Evolutionary conservation across 2,329 filamentous ascomycete species (phyloP).

Genomic region (Bipolaris bicolor): DNA sequence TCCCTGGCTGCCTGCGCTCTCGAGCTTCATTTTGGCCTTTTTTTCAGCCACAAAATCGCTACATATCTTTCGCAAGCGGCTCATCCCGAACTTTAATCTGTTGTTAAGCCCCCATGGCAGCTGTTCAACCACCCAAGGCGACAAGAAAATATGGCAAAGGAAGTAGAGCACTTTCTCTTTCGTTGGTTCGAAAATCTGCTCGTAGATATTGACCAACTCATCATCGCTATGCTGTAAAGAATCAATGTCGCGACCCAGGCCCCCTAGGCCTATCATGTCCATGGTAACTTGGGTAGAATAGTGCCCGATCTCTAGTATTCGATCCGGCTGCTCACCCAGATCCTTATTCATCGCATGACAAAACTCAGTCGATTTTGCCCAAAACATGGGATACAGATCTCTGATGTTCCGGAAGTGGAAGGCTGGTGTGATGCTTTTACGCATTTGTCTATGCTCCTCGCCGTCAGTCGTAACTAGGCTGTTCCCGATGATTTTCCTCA

Average conservation of each 20-base stretch:
- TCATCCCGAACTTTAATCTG: conserved; percentile 47
- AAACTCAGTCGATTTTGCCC: conserved; percentile 74
- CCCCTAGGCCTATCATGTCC: conserved; percentile 56
- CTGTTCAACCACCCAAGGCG: conserved; percentile 46
- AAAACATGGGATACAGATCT: conserved; percentile 83
- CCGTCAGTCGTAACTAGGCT: conserved; percentile 60
- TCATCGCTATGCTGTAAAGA: conserved; percentile 51
- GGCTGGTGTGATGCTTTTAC: conserved; percentile 79
- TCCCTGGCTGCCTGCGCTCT: conserved; percentile 36
- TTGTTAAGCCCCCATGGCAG: conserved; percentile 58
- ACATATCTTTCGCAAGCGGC: conserved; percentile 51
- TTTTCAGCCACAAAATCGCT: conserved; percentile 57
- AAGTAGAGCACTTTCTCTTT: conserved; percentile 57
- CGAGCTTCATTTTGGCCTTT: conserved; percentile 47
- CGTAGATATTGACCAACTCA: conserved; percentile 51
- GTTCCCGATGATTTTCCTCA: conserved; percentile 58
- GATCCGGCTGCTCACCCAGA: conserved; percentile 51
- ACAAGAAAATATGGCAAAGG: conserved; percentile 48
- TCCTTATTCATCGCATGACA: conserved; percentile 65
- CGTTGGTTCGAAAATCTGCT: conserved; percentile 55
- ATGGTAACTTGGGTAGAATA: conserved; percentile 54
- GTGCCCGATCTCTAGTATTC: conserved; percentile 52
- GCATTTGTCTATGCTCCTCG: conserved; percentile 58
- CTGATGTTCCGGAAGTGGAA: conserved; percentile 89
- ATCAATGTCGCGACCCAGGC: conserved; percentile 53